These are phyloP conservation scores for Cladosporium sp. DNA, from an alignment of 2,329 filamentous ascomycete species.

Conservation along the genomic window DNA sequence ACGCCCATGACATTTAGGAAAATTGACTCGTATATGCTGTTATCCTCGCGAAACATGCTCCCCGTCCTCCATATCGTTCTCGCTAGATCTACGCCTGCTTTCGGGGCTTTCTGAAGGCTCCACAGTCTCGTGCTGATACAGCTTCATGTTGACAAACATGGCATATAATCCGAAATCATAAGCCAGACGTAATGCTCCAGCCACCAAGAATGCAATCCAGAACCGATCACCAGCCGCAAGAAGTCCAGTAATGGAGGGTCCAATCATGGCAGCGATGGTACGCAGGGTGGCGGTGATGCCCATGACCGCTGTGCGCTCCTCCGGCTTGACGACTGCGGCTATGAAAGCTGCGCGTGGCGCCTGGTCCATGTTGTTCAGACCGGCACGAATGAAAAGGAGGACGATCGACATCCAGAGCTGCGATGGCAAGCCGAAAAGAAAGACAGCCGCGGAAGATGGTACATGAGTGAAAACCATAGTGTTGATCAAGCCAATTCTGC, in stretches of 20 bases:
- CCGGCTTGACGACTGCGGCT: constrained; percentile 63
- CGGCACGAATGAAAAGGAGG: constrained; percentile 60
- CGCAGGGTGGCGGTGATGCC: constrained; percentile 64
- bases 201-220: constrained; percentile 63
- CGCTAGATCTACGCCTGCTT: not conserved
- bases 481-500: constrained; percentile 60
- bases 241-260: constrained; percentile 58
- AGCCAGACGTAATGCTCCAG: constrained; percentile 53
- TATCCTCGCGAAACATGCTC: not conserved
- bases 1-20: not conserved
- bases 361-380: constrained; percentile 70
- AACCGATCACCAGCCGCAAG: constrained; percentile 56
- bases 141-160: constrained; percentile 60
- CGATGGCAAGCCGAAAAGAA: constrained; percentile 59
- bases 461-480: constrained; percentile 64
- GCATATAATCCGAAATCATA: constrained; percentile 62
- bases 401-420: constrained; percentile 54
- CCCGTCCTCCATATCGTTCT: not conserved
- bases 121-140: constrained; percentile 32
- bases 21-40: not conserved
- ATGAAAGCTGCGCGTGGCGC: constrained; percentile 67
- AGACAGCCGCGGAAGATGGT: constrained; percentile 61
- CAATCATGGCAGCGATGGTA: constrained; percentile 58
- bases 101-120: not conserved
- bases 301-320: constrained; percentile 70